Evolutionary conservation across 768 basidiomycete species (phyloP), one percentile per base, ranked within the genome.

Genomic region (Russula vinacea): DNA sequence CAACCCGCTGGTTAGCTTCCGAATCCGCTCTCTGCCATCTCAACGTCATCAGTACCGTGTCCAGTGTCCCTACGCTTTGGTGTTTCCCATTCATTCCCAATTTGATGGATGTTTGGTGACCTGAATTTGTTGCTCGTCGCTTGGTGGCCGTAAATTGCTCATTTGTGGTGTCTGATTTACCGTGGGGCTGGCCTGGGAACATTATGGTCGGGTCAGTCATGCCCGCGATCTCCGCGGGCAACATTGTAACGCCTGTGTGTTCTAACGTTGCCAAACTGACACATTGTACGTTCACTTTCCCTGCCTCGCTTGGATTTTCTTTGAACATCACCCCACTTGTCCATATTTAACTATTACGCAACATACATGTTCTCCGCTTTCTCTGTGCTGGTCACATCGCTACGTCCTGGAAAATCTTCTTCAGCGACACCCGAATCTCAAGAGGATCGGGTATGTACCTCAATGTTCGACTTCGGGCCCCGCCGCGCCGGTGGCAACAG

Each of bases 341-440:
- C 8, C 19, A 49, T 16, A 55, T 42, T n/a, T 7, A 1, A 35
- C 3, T n/a, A 24, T 5, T 10, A 11, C 40, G 16, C 10, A 42
- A 45, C 19, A 44, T n/a, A 2, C 9, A 65, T 61, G 47, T 45
- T 59, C 22, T 33, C 47, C 32, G 16, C 47, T 26, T 14, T 60
- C 29, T 24, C 53, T 44, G 59, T 65, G 64, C 58, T 51, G 54
- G 58, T 35, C 64, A 55, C 53, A 32, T 56, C 64, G 4, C 47
- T 65, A 22, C 64, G 40, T 50, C 17, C 14, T 19, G 45, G 16
- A 40, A 56, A 39, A 47, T 40, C 62, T 13, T 50, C 52, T 13
- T 19, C 11, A 11, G 16, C 58, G 45, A 55, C 54, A 29, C 5
- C 35, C 47, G 11, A 19, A 42, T n/a, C 26, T 11, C 62, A 39